phyloP scores from a whole-genome alignment of 108 stramenopile genomes.

The Conticribra weissflogii region DNA sequence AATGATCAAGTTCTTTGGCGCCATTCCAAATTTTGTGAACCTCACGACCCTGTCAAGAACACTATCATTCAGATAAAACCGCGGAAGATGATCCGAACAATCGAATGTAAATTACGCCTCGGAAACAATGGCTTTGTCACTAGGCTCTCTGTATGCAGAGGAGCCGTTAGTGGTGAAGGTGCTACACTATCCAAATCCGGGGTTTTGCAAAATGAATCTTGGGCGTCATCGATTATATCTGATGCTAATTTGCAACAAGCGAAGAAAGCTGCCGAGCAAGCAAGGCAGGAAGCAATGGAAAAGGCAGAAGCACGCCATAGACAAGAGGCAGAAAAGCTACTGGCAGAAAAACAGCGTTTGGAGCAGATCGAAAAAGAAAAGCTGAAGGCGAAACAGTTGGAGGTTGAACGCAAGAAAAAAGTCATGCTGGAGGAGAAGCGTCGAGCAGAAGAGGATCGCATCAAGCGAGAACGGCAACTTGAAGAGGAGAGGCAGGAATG shows the following conservation, averaged over 20 bases:
- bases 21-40: slow-evolving; percentile 66
- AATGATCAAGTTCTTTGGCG: slow-evolving; percentile 69
- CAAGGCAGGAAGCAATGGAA: slow-evolving; percentile 19
- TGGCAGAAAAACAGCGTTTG: slow-evolving; percentile 2
- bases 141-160: slow-evolving; percentile 81
- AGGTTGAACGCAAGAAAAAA: slow-evolving; percentile 22
- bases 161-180: slow-evolving; percentile 77
- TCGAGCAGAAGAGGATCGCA: slow-evolving; percentile 17
- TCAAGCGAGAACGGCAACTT: slow-evolving; percentile 30
- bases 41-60: slow-evolving; percentile 77
- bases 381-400: slow-evolving; percentile 25
- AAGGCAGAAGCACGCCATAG: slow-evolving; percentile 4
- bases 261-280: slow-evolving; percentile 27
- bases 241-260: slow-evolving; percentile 23
- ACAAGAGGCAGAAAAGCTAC: slow-evolving; percentile 24
- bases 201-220: too few relatives aligned
- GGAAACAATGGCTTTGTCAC: slow-evolving; percentile 82
- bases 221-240: too few relatives aligned
- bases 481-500: slow-evolving; percentile 34
- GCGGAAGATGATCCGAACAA: slow-evolving; percentile 82
- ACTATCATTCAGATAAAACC: slow-evolving; percentile 65
- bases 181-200: slow-evolving; percentile 45
- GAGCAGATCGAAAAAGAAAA: slow-evolving; percentile 29
- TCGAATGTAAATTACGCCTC: slow-evolving; percentile 86
- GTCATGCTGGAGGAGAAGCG: slow-evolving; percentile 18